Conservation (phyloP, 1,139 yeast species). For the Debaryomyces robertsiae region DNA sequence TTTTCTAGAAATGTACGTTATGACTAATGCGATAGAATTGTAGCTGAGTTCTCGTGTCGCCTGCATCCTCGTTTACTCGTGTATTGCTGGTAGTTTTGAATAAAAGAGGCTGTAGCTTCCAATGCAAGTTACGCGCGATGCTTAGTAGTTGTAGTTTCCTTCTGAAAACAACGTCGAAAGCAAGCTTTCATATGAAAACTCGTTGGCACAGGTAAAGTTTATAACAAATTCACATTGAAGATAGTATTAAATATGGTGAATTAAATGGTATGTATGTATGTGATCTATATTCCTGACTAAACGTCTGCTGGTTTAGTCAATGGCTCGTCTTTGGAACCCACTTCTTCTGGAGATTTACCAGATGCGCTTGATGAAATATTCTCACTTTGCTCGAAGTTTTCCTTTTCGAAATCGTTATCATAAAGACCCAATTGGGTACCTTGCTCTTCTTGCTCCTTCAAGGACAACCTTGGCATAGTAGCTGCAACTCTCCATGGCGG, state of each 20-base stretch:
- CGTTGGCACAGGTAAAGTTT: no score
- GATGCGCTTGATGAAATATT: slow-evolving; percentile 21
- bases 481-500: slow-evolving; percentile 56
- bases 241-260: slow-evolving; percentile 2
- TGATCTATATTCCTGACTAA: slow-evolving; percentile 1
- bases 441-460: slow-evolving; percentile 49
- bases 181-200: no score
- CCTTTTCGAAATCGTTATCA: slow-evolving; percentile 45
- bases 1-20: no score
- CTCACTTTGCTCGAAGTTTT: slow-evolving; percentile 35
- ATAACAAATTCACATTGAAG: neutral
- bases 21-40: no score
- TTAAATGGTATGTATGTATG: slow-evolving; percentile 2
- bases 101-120: no score
- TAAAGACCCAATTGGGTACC: slow-evolving; percentile 51
- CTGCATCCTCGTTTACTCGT: no score
- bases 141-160: no score
- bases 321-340: slow-evolving; percentile 6
- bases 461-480: slow-evolving; percentile 49
- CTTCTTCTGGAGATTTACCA: slow-evolving; percentile 11
- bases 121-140: no score
- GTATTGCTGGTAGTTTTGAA: no score
- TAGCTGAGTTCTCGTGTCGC: no score
- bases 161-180: no score
- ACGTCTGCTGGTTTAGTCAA: slow-evolving; percentile 10